A percentile compares a stretch with the other conserved stretches of the same genome.
Conservation (phyloP, 192 early-diverging fungal genomes). For the Phycomyces nitens region DNA sequence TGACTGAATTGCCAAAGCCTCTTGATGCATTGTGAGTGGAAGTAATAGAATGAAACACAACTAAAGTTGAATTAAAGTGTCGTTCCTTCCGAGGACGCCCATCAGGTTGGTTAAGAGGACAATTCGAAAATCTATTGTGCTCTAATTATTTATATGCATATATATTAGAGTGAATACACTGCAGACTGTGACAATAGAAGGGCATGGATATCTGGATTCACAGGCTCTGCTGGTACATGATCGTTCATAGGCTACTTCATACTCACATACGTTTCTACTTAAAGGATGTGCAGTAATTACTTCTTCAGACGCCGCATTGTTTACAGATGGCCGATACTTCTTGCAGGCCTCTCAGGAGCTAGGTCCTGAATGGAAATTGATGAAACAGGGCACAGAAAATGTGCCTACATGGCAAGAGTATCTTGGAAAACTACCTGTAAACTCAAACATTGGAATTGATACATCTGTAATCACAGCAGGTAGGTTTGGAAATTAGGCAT, state of each 20-base stretch:
- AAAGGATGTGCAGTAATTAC: conserved; percentile 86
- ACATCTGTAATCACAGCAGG: conserved; percentile 77
- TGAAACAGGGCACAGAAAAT: conserved; percentile 85
- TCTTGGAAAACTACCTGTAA: conserved; percentile 65
- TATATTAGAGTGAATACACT: conserved; percentile 85
- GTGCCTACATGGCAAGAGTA: conserved; percentile 91
- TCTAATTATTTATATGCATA: conserved; percentile 1
- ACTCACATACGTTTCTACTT: not conserved
- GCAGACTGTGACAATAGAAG: conserved; percentile 84
- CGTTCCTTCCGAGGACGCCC: conserved; percentile 93
- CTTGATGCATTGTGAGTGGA: too few relatives aligned
- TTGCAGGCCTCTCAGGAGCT: conserved; percentile 92
- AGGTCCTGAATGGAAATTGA: conserved; percentile 89
- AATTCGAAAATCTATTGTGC: not conserved
- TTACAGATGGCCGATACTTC: conserved; percentile 98
- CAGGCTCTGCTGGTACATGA: conserved; percentile 79
- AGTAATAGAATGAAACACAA: too few relatives aligned
- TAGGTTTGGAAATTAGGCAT: conserved; percentile 71
- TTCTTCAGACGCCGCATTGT: conserved; percentile 74
- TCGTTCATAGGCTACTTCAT: not conserved
- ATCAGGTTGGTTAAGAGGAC: conserved; percentile 62
- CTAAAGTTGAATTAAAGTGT: conserved; percentile 43
- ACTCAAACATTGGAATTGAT: conserved; percentile 89
- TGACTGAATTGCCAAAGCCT: too few relatives aligned
- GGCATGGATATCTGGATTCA: conserved; percentile 90